phyloP scores from a whole-genome alignment of 1,284 basidiomycete species.

The Limonomyces culmigenus region DNA sequence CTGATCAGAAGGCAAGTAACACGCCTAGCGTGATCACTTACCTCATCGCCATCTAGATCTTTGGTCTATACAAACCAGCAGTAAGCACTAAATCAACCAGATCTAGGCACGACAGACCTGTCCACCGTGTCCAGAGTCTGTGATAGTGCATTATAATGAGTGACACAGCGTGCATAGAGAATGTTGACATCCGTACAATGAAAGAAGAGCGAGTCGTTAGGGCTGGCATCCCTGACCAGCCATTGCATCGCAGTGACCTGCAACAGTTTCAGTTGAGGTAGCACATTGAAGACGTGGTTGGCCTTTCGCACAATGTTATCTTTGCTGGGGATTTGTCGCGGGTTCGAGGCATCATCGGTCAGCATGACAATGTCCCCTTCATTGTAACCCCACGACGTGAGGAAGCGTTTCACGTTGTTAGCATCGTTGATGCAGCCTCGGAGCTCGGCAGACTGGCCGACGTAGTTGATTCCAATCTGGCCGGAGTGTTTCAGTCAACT shows the following conservation, averaged over 20 bases:
- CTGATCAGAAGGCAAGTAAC: too few species aligned
- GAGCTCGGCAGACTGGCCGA: constrained; percentile 43
- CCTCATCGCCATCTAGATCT: too few species aligned
- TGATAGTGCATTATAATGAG: too few species aligned
- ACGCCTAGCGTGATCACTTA: too few species aligned
- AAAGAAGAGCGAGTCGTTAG: constrained; percentile 85
- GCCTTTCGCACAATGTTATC: constrained; percentile 56
- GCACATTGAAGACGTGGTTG: not conserved
- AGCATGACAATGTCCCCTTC: constrained; percentile 76
- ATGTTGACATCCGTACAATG: constrained; percentile 46
- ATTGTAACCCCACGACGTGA: constrained; percentile 58
- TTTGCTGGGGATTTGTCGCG: constrained; percentile 51
- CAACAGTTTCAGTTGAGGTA: not conserved
- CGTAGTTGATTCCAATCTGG: constrained; percentile 76
- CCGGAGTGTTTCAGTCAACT: not conserved
- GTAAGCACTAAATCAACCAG: too few species aligned
- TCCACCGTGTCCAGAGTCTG: not conserved
- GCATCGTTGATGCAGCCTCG: constrained; percentile 84
- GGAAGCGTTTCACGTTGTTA: constrained; percentile 57
- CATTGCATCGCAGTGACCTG: constrained; percentile 74
- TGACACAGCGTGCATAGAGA: too few species aligned
- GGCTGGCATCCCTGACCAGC: constrained; percentile 66
- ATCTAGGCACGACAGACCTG: not conserved
- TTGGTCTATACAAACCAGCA: too few species aligned
- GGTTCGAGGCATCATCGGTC: constrained; percentile 57